Evolutionary conservation across 1,284 basidiomycete species (phyloP).

Genomic region (Taiwanofungus camphoratus): DNA sequence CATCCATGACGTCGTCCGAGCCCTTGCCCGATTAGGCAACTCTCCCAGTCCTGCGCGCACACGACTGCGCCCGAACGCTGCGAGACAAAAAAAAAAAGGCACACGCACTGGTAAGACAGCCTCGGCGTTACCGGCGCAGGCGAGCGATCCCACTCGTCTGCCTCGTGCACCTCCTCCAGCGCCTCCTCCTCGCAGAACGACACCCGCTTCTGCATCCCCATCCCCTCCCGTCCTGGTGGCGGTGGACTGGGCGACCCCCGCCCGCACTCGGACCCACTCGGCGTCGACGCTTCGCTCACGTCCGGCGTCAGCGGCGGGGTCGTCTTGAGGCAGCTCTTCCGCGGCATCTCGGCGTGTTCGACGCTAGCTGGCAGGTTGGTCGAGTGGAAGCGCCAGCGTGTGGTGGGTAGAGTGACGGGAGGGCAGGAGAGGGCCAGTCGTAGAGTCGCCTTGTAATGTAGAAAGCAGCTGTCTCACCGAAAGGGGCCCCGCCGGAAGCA

Average conservation of each 20-base stretch:
- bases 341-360: too few species aligned
- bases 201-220: slow-evolving; percentile 5
- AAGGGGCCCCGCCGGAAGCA: too few species aligned
- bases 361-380: too few species aligned
- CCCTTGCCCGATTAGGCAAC: slow-evolving; percentile 2
- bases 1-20: slow-evolving; percentile 15
- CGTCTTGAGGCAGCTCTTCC: slow-evolving; percentile 12
- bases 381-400: too few species aligned
- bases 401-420: too few species aligned
- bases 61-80: too few species aligned
- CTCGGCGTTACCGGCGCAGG: slow-evolving; percentile 31
- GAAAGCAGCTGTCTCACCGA: too few species aligned
- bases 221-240: too few species aligned
- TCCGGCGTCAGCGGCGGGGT: slow-evolving; percentile 6
- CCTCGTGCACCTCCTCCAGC: slow-evolving; percentile 44
- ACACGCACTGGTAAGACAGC: slow-evolving; percentile 32
- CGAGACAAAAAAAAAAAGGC: too few species aligned
- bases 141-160: slow-evolving; percentile 65
- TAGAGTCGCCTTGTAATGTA: too few species aligned
- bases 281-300: slow-evolving; percentile 3
- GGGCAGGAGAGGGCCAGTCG: too few species aligned
- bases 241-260: neutral
- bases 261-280: slow-evolving; percentile 2
- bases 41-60: neutral
- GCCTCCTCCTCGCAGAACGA: slow-evolving; percentile 28